Base-by-base conservation (phyloP, 2,329 filamentous ascomycete species). In the Tolypocladium pustulatum region DNA sequence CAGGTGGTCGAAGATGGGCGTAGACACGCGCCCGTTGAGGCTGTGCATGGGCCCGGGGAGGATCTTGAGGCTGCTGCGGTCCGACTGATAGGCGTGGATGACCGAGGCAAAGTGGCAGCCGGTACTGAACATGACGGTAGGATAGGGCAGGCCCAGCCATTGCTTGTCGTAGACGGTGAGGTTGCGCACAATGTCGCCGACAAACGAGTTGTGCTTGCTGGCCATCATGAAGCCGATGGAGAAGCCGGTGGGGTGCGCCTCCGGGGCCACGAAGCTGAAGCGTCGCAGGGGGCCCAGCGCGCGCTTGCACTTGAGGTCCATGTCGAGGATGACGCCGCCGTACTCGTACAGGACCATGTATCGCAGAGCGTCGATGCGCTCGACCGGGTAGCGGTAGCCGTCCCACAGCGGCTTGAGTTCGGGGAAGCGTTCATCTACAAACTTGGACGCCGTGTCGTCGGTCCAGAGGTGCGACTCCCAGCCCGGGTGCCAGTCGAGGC, bases 311-410 rank as follows among this genome's bases (percentile, higher is more conserved):
- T 71, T 66, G 17, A 76, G 68, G 56, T 65, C 63, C 63, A 65
- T 65, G 51, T 65, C 63, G 51, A 65, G 60, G 17, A 65, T 62
- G 4, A 64, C 63, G 54, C 63, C 63, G 71, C 74, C 66, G 71
- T 72, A 64, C 71, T 73, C 62, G 49, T 63, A 64, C 15, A 65
- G 54, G 4, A 73, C 64, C 65, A 73, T 69, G 73, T 90, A 90
- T 55, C 87, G 79, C 61, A 90, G 86, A 12, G 85, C 78, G 66
- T 90, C 86, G 51, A 86, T 85, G 60, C 85, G 82, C 70, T 89
- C 85, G 57, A 90, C 88, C 2, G 85, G 84, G 67, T 86, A 87
- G 34, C 75, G 78, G 72, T 90, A 90, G 62, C 78, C 79, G 37
- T 64, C 59, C 63, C 63, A 65, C 43, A 63, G 60, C 8, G 65